phyloP scores from a whole-genome alignment of 2,329 filamentous ascomycete genomes.

The Fusarium sulawesiense region DNA sequence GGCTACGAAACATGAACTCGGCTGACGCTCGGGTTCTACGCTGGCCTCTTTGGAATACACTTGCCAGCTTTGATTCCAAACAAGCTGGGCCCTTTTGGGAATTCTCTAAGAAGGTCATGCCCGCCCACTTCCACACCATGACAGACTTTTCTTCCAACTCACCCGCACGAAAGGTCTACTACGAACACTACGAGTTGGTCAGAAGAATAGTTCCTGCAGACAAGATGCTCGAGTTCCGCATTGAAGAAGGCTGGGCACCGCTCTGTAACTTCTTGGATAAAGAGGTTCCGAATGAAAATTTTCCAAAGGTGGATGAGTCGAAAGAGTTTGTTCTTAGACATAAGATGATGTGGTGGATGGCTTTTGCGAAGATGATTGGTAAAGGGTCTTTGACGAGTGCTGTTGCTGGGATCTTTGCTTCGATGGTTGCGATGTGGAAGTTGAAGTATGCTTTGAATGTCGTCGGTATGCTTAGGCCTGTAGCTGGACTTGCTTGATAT shows the following conservation, averaged over 20 bases:
- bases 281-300: conserved; percentile 1
- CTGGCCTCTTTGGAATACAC: conserved; percentile 36
- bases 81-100: conserved; percentile 27
- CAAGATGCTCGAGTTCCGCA: conserved; percentile 11
- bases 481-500: conserved; percentile 5
- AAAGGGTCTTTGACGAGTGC: conserved; percentile 12
- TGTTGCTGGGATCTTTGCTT: conserved; percentile 18
- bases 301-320: conserved; percentile 25
- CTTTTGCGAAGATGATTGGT: conserved; percentile 30
- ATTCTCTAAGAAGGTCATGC: conserved; percentile 27
- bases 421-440: conserved; percentile 26
- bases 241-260: conserved; percentile 28
- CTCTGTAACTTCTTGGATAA: conserved; percentile 26
- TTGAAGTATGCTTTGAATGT: conserved; percentile 2
- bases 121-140: conserved; percentile 13
- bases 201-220: conserved; percentile 3
- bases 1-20: conserved; percentile 30
- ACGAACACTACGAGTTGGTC: conserved; percentile 16
- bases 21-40: conserved; percentile 17
- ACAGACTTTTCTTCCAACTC: conserved; percentile 23
- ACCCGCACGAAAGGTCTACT: conserved; percentile 12
- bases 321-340: conserved; percentile 28
- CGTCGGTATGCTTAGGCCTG: conserved; percentile 1
- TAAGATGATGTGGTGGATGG: conserved; percentile 36
- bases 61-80: conserved; percentile 14